Evolutionary conservation across 78 protist species (phyloP).

Genomic region (Anaeramoeba flamelloides): DNA sequence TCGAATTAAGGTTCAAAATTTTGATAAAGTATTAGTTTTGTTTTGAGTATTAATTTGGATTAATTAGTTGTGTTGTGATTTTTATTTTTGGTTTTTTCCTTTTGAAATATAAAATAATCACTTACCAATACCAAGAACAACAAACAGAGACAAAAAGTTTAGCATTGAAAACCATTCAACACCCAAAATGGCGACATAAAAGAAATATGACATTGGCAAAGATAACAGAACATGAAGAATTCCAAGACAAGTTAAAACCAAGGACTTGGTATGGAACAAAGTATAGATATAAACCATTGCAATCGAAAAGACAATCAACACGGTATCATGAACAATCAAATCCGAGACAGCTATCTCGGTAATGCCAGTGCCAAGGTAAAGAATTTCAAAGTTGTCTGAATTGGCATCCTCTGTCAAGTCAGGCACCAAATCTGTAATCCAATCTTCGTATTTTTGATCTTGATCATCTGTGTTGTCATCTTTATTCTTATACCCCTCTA

Average conservation of each 20-base stretch:
- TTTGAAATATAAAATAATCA: background rate
- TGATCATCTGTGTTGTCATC: background rate
- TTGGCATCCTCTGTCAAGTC: background rate
- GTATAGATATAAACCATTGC: conserved; percentile 20
- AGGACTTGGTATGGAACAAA: conserved; percentile 6
- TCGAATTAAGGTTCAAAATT: too few species aligned
- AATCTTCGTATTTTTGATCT: background rate
- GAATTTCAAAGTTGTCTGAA: background rate
- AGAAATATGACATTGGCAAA: conserved; percentile 17
- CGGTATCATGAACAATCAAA: conserved; percentile 11
- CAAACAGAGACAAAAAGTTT: conserved; percentile 13
- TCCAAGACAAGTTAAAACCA: conserved; percentile 16
- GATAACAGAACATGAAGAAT: conserved; percentile 22
- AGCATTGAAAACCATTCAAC: conserved; percentile 3
- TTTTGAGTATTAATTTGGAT: too few species aligned
- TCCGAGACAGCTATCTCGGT: background rate
- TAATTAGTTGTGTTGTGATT: background rate
- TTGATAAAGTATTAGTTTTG: too few species aligned
- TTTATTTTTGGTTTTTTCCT: background rate
- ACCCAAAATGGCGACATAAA: conserved; percentile 5
- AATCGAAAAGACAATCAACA: conserved; percentile 3
- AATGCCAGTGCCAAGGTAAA: conserved; percentile 5
- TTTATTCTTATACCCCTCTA: background rate
- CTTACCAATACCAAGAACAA: conserved; percentile 23
- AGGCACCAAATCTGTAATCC: background rate